phyloP scores from a whole-genome alignment of 1,284 basidiomycete species.

The Nidula niveotomentosa region DNA sequence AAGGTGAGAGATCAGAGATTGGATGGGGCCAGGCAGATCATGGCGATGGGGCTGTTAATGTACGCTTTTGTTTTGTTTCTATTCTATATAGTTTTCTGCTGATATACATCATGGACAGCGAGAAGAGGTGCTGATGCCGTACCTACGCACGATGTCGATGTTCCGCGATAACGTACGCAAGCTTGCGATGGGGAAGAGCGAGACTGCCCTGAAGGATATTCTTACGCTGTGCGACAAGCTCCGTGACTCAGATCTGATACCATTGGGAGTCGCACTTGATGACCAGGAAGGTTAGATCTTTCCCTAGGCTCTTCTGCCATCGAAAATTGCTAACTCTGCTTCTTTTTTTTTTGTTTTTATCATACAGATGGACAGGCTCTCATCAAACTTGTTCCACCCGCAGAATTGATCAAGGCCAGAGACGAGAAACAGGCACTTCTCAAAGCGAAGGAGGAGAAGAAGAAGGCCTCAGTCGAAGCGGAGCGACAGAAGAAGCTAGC shows the following conservation, averaged over 20 bases:
- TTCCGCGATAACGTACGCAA: slow-evolving; percentile 92
- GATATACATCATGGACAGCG: slow-evolving; percentile 43
- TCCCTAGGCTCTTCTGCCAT: no score
- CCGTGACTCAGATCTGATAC: slow-evolving; percentile 88
- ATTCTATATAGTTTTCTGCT: slow-evolving; percentile 8
- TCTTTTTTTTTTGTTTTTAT: no score
- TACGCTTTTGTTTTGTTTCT: slow-evolving; percentile 16
- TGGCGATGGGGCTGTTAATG: slow-evolving; percentile 57
- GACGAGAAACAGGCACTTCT: slow-evolving; percentile 86
- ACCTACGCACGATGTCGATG: slow-evolving; percentile 80
- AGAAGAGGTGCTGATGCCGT: slow-evolving; percentile 89
- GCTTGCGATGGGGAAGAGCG: slow-evolving; percentile 75
- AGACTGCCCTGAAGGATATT: slow-evolving; percentile 74
- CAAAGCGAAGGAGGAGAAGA: slow-evolving; percentile 82
- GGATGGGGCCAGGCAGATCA: slow-evolving; percentile 70
- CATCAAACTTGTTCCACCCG: slow-evolving; percentile 89
- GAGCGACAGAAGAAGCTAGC: slow-evolving; percentile 80
- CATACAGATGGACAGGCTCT: slow-evolving; percentile 86
- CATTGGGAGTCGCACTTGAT: slow-evolving; percentile 93
- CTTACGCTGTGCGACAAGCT: slow-evolving; percentile 86
- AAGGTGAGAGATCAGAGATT: slow-evolving; percentile 66
- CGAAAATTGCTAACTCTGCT: no score
- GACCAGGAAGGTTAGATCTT: slow-evolving; percentile 81
- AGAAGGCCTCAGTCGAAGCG: slow-evolving; percentile 72
- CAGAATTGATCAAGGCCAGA: slow-evolving; percentile 79